Conservation (phyloP, 306 rosid genomes). For the Cercis canadensis region DNA sequence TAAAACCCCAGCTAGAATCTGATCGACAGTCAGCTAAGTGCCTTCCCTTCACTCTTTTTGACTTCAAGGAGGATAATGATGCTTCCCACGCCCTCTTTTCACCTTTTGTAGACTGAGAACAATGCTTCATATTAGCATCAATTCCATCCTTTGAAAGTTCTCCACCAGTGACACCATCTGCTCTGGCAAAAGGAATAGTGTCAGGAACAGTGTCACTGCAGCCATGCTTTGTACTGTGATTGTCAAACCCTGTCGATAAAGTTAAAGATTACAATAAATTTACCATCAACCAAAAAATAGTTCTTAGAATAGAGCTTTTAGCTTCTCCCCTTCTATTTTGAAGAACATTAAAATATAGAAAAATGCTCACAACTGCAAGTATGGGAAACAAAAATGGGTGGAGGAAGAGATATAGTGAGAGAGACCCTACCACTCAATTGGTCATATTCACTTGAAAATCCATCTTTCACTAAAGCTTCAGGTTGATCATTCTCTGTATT, state of each 20-base stretch:
- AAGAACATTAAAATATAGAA: not conserved
- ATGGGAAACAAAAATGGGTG: conserved; percentile 11
- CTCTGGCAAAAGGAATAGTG: conserved; percentile 39
- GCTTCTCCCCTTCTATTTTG: not conserved
- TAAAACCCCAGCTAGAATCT: conserved; percentile 50
- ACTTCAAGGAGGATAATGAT: conserved; percentile 83
- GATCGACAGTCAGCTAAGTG: conserved; percentile 52
- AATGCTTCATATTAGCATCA: conserved; percentile 42
- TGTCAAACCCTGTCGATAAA: conserved; percentile 43
- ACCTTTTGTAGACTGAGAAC: conserved; percentile 57
- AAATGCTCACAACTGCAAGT: conserved; percentile 1
- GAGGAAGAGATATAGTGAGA: not conserved
- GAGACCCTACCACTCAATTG: conserved; percentile 47
- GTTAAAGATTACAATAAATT: conserved; percentile 16
- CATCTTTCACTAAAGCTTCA: conserved; percentile 43
- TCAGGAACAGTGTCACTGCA: conserved; percentile 39
- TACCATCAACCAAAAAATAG: conserved; percentile 23
- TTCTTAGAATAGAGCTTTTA: conserved; percentile 16
- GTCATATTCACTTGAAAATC: conserved; percentile 38
- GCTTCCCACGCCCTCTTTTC: conserved; percentile 86
- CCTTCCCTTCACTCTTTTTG: conserved; percentile 88
- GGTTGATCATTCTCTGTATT: conserved; percentile 36
- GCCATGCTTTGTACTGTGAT: conserved; percentile 36
- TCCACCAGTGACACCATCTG: conserved; percentile 33
- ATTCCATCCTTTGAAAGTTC: conserved; percentile 41